Percentiles rank a stretch among this genome's conserved stretches.
Evolutionary conservation across 2,329 filamentous ascomycete genomes (phyloP).

Genomic region (Nemania serpens): DNA sequence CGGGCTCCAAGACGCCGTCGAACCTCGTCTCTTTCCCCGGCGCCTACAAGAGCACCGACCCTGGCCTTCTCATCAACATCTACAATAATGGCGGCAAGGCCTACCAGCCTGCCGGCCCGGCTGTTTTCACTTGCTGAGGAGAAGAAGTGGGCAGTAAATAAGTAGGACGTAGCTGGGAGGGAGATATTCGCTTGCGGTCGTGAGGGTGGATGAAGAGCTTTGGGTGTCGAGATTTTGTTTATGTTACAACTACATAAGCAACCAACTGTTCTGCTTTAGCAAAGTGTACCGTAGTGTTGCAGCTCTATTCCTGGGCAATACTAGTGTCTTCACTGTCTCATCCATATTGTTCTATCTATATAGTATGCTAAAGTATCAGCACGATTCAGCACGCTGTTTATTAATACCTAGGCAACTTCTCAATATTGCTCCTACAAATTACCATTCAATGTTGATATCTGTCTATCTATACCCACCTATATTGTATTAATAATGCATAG

Average conservation of each 20-base stretch:
- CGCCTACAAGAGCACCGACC: conserved; percentile 45
- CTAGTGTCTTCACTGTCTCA: too few relatives aligned
- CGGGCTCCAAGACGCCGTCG: conserved; percentile 34
- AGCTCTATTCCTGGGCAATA: not conserved
- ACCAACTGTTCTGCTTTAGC: not conserved
- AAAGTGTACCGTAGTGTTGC: not conserved
- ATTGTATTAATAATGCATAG: too few relatives aligned
- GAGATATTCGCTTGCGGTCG: not conserved
- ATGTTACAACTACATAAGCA: too few relatives aligned
- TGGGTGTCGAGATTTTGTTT: not conserved
- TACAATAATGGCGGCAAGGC: conserved; percentile 40
- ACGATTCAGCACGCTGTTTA: too few relatives aligned
- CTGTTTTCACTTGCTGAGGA: conserved; percentile 20
- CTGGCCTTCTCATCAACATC: conserved; percentile 42
- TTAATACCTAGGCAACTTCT: too few relatives aligned
- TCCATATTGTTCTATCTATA: too few relatives aligned
- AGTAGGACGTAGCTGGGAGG: not conserved
- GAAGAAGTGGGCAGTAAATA: too few relatives aligned
- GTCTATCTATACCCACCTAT: too few relatives aligned
- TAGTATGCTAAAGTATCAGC: too few relatives aligned
- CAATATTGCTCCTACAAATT: too few relatives aligned
- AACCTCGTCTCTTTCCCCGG: conserved; percentile 41
- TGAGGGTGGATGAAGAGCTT: not conserved
- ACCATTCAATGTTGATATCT: too few relatives aligned
- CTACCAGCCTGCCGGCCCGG: conserved; percentile 35